Evolutionary conservation across 345 rosid species (phyloP), one percentile per base, ranked within the genome.

Genomic region (Aegle marmelos): DNA sequence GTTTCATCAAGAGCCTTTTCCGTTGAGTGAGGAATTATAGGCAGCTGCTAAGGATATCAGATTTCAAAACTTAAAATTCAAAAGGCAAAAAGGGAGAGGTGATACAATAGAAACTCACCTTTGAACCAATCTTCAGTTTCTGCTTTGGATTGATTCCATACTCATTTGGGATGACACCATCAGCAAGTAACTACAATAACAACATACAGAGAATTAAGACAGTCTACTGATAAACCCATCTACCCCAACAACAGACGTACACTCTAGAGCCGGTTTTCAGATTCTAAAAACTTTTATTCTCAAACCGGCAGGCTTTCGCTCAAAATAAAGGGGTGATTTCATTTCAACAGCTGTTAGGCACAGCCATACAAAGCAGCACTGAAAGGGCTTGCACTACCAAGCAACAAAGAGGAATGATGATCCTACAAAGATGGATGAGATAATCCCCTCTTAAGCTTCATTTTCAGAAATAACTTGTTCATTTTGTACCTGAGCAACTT

Each of bases 121-220:
- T 92, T 45, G 99, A 96, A 75, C 99, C 98, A 62, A 96, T 94
- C 86, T 92, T 92, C 82, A 96, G 85, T 86, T 92, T 96, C 83
- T 96, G 97, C 74, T 90, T 89, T 75, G 99, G 98, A 90, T 96
- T 94, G 78, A 96, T 90, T 71, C 99, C 99, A 77, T 94, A 96
- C 86, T 92, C 99, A 75, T 96, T 96, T 75, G 99, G 99, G 65
- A 96, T 92, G 77, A 96, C 98, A 82, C 98, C 98, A 87, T 96
- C 99, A 77, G 99, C 99, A 67, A 96, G 98, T 79, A 89, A 79
- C 98, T 96, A 89, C 84, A 88, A 83, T 24, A 86, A 84, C 66
- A 87, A 75, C 69, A 78, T 54, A 70, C 73, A 80, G 79, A 76
- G 64, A 41, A 54, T 58, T 79, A 31, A 78, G 57, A 59, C 28